phyloP scores from a whole-genome alignment of 805 yeast genomes.

The Saccharomycopsis babjevae region DNA sequence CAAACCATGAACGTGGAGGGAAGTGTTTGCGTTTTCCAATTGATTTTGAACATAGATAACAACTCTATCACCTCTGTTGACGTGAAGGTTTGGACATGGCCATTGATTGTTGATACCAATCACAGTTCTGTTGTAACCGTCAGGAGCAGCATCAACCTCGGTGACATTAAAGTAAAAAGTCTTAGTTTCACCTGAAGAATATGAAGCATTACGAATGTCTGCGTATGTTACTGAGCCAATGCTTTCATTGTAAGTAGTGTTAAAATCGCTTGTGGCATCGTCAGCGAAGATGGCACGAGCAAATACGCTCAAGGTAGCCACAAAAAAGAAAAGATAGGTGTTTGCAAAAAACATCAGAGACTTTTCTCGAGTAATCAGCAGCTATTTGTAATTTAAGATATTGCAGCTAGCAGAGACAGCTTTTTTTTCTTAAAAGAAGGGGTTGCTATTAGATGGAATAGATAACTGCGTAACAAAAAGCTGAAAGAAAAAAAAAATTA shows the following conservation, averaged over 20 bases:
- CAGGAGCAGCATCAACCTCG: slow-evolving; percentile 26
- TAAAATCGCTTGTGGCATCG: not conserved
- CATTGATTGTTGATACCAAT: slow-evolving; percentile 39
- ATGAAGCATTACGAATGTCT: not conserved
- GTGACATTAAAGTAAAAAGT: slow-evolving; percentile 16
- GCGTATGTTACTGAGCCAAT: slow-evolving; percentile 1
- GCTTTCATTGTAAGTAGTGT: slow-evolving; percentile 3
- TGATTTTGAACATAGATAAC: slow-evolving; percentile 68
- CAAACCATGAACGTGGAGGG: slow-evolving; percentile 90
- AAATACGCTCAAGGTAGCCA: not conserved
- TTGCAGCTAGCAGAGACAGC: too few species aligned
- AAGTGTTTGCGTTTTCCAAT: slow-evolving; percentile 53
- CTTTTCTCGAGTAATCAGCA: too few species aligned
- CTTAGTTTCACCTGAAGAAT: slow-evolving; percentile 14
- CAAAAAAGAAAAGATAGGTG: not conserved
- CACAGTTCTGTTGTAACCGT: slow-evolving; percentile 32
- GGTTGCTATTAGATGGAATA: not conserved
- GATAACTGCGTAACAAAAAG: not conserved
- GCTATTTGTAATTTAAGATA: too few species aligned
- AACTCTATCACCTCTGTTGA: slow-evolving; percentile 71
- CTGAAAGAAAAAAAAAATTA: too few species aligned
- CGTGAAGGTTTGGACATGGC: slow-evolving; percentile 84
- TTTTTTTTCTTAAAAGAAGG: not conserved
- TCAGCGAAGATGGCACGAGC: not conserved
- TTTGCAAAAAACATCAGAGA: not conserved